phyloP scores from a whole-genome alignment of 768 basidiomycete genomes.

The Terana coerulea region DNA sequence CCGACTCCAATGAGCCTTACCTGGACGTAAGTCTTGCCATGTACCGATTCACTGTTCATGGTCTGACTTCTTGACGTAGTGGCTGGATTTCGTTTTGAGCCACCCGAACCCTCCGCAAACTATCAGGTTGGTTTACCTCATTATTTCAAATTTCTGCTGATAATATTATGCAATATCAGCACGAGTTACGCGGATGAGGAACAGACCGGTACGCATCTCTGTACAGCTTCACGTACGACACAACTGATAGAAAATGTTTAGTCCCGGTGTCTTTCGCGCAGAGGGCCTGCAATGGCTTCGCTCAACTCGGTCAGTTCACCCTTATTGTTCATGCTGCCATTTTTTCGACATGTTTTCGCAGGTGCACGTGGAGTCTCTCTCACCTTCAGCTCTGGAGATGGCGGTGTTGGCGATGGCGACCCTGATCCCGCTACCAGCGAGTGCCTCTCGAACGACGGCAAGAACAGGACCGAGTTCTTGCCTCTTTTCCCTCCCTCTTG shows the following conservation, averaged over 20 bases:
- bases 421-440: slow-evolving; percentile 46
- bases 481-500: slow-evolving; percentile 56
- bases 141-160: not conserved
- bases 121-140: slow-evolving; percentile 34
- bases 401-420: slow-evolving; percentile 64
- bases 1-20: slow-evolving; percentile 49
- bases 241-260: too few species aligned
- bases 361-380: slow-evolving; percentile 66
- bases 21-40: slow-evolving; percentile 28
- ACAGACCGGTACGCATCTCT: slow-evolving; percentile 46
- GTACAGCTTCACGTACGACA: not conserved
- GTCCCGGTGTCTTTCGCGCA: slow-evolving; percentile 56
- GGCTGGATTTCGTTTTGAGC: slow-evolving; percentile 56
- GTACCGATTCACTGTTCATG: not conserved
- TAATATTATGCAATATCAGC: slow-evolving; percentile 17
- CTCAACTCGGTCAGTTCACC: slow-evolving; percentile 47
- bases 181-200: slow-evolving; percentile 73
- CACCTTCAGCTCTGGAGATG: slow-evolving; percentile 63
- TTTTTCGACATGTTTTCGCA: slow-evolving; percentile 16
- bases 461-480: slow-evolving; percentile 50
- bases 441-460: slow-evolving; percentile 59
- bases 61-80: slow-evolving; percentile 31
- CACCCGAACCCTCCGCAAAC: slow-evolving; percentile 48
- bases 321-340: not conserved
- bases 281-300: slow-evolving; percentile 57